Evolutionary conservation across 2,329 filamentous ascomycete species (phyloP).

Genomic region (Sclerotiophoma versabilis): DNA sequence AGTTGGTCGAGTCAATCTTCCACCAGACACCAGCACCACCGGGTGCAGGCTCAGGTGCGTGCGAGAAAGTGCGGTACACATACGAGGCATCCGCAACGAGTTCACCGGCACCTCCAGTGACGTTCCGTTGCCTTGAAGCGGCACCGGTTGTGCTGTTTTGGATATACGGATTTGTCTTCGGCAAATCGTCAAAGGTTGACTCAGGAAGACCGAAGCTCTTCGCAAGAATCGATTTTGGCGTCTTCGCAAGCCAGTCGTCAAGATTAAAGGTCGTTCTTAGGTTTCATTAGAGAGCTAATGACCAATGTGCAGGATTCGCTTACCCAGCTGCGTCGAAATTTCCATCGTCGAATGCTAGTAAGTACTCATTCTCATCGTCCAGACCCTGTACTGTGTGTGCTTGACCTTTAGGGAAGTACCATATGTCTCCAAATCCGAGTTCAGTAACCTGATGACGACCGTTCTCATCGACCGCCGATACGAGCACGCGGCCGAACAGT

Average conservation of each 20-base stretch:
- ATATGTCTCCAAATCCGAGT: slow-evolving; percentile 68
- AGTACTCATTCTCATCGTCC: slow-evolving; percentile 71
- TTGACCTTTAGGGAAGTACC: slow-evolving; percentile 72
- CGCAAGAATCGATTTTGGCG: slow-evolving; percentile 67
- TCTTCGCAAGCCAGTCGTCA: slow-evolving; percentile 74
- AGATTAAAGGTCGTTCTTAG: slow-evolving; percentile 72
- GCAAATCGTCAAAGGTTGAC: slow-evolving; percentile 66
- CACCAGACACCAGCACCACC: slow-evolving; percentile 68
- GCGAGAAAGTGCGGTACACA: slow-evolving; percentile 66
- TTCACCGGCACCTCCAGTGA: slow-evolving; percentile 57
- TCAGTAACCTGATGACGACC: slow-evolving; percentile 64
- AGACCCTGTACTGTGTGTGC: slow-evolving; percentile 71
- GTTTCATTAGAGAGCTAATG: slow-evolving; percentile 4
- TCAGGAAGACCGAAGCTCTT: slow-evolving; percentile 72
- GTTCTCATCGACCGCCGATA: slow-evolving; percentile 69
- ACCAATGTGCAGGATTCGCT: slow-evolving; percentile 18
- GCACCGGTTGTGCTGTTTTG: slow-evolving; percentile 57
- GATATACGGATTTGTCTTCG: slow-evolving; percentile 67
- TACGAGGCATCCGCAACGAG: slow-evolving; percentile 67
- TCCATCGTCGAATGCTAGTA: slow-evolving; percentile 71
- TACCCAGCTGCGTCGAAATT: slow-evolving; percentile 70
- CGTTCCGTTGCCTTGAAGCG: slow-evolving; percentile 53
- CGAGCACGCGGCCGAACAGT: slow-evolving; percentile 63
- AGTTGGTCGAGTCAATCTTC: slow-evolving; percentile 72
- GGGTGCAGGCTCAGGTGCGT: slow-evolving; percentile 63